Evolutionary conservation across 2,329 filamentous ascomycete species (phyloP).

Genomic region (Diaporthe nobilis): DNA sequence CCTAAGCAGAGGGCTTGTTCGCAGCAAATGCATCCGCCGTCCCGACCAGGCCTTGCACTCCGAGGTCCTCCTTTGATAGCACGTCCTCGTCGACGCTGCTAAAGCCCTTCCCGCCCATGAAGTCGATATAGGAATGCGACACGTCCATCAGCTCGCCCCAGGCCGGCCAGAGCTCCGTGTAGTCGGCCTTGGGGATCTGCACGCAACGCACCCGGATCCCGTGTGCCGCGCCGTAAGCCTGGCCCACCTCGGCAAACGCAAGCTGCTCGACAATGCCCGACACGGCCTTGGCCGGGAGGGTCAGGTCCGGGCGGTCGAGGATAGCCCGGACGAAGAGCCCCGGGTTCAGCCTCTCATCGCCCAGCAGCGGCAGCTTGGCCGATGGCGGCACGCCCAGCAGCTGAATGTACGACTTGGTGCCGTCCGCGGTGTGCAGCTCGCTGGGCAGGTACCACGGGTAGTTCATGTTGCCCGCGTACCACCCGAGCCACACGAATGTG

Average conservation of each 20-base stretch:
- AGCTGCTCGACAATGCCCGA: slow-evolving; percentile 3
- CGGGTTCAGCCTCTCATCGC: not conserved
- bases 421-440: not conserved
- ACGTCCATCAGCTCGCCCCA: slow-evolving; percentile 26
- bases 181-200: slow-evolving; percentile 1
- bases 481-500: slow-evolving; percentile 56
- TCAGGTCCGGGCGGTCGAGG: slow-evolving; percentile 14
- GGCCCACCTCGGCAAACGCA: not conserved
- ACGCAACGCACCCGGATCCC: slow-evolving; percentile 4
- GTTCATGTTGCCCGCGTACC: slow-evolving; percentile 53
- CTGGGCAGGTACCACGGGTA: slow-evolving; percentile 20
- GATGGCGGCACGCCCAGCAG: not conserved
- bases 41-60: not conserved
- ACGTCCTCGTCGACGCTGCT: slow-evolving; percentile 8
- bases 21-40: not conserved
- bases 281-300: slow-evolving; percentile 11
- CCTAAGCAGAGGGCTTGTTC: not conserved
- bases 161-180: not conserved
- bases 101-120: slow-evolving; percentile 6
- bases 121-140: slow-evolving; percentile 17
- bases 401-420: slow-evolving; percentile 5
- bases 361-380: not conserved
- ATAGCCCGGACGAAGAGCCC: slow-evolving; percentile 13
- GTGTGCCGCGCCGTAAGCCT: not conserved
- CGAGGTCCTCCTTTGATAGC: slow-evolving; percentile 19